Evolutionary conservation across 1,139 yeast genomes (phyloP).

Genomic region (Taphrina pruni): DNA sequence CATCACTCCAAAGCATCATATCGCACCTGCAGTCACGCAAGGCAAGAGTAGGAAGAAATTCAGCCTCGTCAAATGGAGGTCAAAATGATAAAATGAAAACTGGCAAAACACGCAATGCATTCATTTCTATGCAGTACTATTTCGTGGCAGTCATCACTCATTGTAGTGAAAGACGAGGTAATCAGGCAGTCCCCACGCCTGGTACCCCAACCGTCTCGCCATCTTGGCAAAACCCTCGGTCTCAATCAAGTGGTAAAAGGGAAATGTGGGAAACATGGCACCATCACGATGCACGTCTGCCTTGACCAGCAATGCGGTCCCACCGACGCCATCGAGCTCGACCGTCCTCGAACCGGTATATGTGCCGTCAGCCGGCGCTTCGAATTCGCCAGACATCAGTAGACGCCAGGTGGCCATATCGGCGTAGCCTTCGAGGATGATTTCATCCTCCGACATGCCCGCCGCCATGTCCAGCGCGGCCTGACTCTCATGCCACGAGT

Average conservation of each 20-base stretch:
- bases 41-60: not conserved
- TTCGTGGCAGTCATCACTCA: conserved; percentile 46
- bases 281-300: conserved; percentile 99
- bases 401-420: conserved; percentile 94
- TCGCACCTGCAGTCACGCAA: not conserved
- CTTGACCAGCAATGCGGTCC: conserved; percentile 88
- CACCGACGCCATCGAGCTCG: conserved; percentile 96
- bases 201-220: conserved; percentile 93
- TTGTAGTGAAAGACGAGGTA: conserved; percentile 79
- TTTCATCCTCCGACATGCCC: conserved; percentile 79
- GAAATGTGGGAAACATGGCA: conserved; percentile 98
- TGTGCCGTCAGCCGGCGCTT: conserved; percentile 60
- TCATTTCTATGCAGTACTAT: not conserved
- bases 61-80: conserved; percentile 8
- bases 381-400: conserved; percentile 86
- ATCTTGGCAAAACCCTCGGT: conserved; percentile 98
- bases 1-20: not conserved
- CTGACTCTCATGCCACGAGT: conserved; percentile 95
- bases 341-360: conserved; percentile 16
- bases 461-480: conserved; percentile 78
- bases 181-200: conserved; percentile 89
- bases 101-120: not conserved
- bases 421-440: conserved; percentile 84
- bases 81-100: not conserved
- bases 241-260: conserved; percentile 94